Evolutionary conservation across 805 yeast species (phyloP).

Genomic region (Komagataella kurtzmanii): DNA sequence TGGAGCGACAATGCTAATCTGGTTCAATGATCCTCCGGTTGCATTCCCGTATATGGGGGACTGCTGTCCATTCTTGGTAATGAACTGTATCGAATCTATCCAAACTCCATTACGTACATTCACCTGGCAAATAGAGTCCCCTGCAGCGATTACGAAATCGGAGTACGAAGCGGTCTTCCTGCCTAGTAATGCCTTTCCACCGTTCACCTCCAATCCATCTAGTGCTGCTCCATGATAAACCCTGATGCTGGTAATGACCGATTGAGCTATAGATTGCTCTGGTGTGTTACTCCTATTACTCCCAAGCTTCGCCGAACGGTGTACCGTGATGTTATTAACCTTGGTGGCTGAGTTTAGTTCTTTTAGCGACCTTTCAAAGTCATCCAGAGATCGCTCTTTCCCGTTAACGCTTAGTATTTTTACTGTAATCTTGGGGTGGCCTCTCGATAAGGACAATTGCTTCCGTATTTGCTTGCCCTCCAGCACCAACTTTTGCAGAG

Average conservation of each 20-base stretch:
- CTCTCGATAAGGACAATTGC: conserved; percentile 16
- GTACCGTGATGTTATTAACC: conserved; percentile 5
- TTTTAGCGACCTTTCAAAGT: conserved; percentile 25
- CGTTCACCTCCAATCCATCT: conserved; percentile 62
- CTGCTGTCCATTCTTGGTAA: conserved; percentile 40
- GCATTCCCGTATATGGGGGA: conserved; percentile 54
- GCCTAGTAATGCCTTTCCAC: conserved; percentile 30
- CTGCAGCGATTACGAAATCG: conserved; percentile 40
- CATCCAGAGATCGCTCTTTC: conserved; percentile 47
- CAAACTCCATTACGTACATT: conserved; percentile 68
- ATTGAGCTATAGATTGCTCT: conserved; percentile 22
- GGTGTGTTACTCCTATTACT: conserved; percentile 12
- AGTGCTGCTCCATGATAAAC: conserved; percentile 66
- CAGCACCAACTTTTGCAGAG: conserved; percentile 36
- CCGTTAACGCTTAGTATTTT: conserved; percentile 39
- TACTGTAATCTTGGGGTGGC: conserved; percentile 18
- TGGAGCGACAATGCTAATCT: conserved; percentile 53
- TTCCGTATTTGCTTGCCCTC: conserved; percentile 30
- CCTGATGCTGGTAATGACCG: conserved; percentile 33
- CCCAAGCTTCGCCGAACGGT: conserved; percentile 8
- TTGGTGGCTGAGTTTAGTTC: conserved; percentile 8
- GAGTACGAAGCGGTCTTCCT: conserved; percentile 35
- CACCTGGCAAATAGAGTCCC: conserved; percentile 49
- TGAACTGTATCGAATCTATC: conserved; percentile 78
- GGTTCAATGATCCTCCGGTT: conserved; percentile 51